Conservation (phyloP, 2,329 filamentous ascomycete genomes). For the Tothia fuscella region DNA sequence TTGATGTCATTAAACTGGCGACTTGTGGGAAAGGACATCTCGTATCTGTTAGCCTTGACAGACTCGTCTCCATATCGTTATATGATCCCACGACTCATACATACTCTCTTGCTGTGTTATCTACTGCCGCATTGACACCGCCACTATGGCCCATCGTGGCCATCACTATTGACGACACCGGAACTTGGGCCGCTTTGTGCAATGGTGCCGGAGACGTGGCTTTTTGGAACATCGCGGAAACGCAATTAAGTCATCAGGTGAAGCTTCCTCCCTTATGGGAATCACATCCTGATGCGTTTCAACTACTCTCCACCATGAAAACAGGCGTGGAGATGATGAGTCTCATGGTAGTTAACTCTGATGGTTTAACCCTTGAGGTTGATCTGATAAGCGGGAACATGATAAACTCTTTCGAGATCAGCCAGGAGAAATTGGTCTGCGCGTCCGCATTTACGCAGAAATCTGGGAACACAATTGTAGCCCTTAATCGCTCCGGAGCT, state of each 20-base stretch:
- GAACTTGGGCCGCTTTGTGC: constrained; percentile 54
- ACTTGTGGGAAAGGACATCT: constrained; percentile 53
- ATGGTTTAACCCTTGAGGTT: constrained; percentile 51
- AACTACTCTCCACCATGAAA: constrained; percentile 40
- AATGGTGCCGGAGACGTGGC: constrained; percentile 45
- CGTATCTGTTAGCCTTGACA: constrained; percentile 59
- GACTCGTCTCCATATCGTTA: constrained; percentile 52
- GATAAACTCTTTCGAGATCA: constrained; percentile 17
- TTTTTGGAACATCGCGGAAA: constrained; percentile 51
- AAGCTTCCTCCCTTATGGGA: neutral
- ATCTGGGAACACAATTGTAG: constrained; percentile 20
- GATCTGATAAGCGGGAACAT: constrained; percentile 22
- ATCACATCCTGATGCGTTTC: constrained; percentile 44
- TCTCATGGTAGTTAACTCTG: constrained; percentile 50
- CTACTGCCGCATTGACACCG: constrained; percentile 23
- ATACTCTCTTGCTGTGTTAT: constrained; percentile 21
- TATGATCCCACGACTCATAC: constrained; percentile 18
- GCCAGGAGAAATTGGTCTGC: constrained; percentile 23
- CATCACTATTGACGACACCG: constrained; percentile 52
- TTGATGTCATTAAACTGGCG: constrained; percentile 57
- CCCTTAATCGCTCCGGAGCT: constrained; percentile 22
- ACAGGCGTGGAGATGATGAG: constrained; percentile 23
- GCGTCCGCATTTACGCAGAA: constrained; percentile 22
- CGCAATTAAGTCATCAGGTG: constrained; percentile 26
- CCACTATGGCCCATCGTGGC: constrained; percentile 39